These are phyloP conservation scores for Mucor irregularis DNA, from an alignment of 371 early-diverging fungal genomes.

Conservation along the genomic window DNA sequence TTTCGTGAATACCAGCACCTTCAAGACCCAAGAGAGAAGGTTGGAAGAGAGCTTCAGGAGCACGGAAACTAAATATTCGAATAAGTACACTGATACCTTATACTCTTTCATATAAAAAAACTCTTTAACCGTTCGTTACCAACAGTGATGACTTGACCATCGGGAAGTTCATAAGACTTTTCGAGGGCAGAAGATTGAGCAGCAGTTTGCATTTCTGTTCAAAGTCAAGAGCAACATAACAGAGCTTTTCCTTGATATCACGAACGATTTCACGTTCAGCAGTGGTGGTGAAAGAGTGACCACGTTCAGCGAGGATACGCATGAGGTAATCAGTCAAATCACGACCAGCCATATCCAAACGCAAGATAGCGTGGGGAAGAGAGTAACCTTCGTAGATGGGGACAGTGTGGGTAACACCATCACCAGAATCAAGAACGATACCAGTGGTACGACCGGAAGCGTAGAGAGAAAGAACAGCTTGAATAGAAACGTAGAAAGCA, in stretches of 20 bases:
- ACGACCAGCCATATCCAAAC: slow-evolving; percentile 95
- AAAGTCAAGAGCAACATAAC: slow-evolving; percentile 98
- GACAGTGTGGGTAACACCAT: slow-evolving; percentile 99
- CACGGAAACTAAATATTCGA: slow-evolving; percentile 78
- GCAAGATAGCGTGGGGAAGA: slow-evolving; percentile 97
- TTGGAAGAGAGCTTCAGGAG: slow-evolving; percentile 99
- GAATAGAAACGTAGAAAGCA: slow-evolving; percentile 99
- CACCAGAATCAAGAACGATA: slow-evolving; percentile 99
- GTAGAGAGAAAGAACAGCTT: slow-evolving; percentile 97
- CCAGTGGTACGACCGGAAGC: slow-evolving; percentile 99
- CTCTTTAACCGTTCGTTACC: slow-evolving; percentile 92
- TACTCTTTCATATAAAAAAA: background rate
- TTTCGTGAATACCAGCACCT: slow-evolving; percentile 92
- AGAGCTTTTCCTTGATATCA: slow-evolving; percentile 99
- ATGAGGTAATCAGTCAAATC: slow-evolving; percentile 98
- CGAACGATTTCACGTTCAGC: slow-evolving; percentile 99
- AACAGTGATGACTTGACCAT: slow-evolving; percentile 98
- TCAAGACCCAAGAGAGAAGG: slow-evolving; percentile 94
- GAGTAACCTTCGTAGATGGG: slow-evolving; percentile 99
- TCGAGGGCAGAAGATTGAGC: slow-evolving; percentile 90
- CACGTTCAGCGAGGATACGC: slow-evolving; percentile 98
- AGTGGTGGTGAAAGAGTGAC: slow-evolving; percentile 98
- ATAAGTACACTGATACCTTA: background rate
- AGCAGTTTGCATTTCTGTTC: slow-evolving; percentile 98
- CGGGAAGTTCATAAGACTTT: slow-evolving; percentile 99